Conservation (phyloP, 768 basidiomycete genomes). For the Hygrophorus russula region DNA sequence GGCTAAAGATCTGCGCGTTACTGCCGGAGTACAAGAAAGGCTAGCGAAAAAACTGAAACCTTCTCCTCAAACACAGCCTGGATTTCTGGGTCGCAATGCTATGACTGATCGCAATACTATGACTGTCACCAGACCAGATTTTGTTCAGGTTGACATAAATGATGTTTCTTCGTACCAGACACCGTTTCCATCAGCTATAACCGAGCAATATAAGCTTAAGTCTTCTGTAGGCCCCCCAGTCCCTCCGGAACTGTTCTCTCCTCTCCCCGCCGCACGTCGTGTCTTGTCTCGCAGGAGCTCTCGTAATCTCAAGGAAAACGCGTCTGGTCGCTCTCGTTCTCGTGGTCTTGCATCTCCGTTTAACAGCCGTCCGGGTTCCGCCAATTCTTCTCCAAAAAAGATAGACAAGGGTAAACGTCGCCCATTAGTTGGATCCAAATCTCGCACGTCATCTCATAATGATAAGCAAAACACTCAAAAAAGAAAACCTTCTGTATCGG, state of each 20-base stretch:
- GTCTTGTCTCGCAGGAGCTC: conserved; percentile 22
- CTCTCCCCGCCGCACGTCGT: conserved; percentile 25
- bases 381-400: conserved; percentile 23
- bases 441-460: conserved; percentile 1
- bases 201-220: conserved; percentile 14
- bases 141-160: neutral
- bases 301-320: conserved; percentile 13
- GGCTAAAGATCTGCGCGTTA: neutral
- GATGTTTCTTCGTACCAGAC: conserved; percentile 11
- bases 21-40: conserved; percentile 15
- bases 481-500: neutral
- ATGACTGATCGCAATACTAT: neutral
- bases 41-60: conserved; percentile 23
- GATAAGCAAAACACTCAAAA: neutral
- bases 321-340: conserved; percentile 7
- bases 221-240: conserved; percentile 12
- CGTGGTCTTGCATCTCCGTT: conserved; percentile 33
- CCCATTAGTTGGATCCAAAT: neutral
- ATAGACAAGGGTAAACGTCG: conserved; percentile 3
- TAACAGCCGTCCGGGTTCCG: conserved; percentile 31
- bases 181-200: conserved; percentile 17
- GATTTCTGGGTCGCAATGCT: neutral
- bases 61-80: conserved; percentile 5
- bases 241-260: conserved; percentile 27
- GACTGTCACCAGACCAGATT: neutral